phyloP scores from a whole-genome alignment of 345 rosid species.

The Pelargonium nanum region DNA sequence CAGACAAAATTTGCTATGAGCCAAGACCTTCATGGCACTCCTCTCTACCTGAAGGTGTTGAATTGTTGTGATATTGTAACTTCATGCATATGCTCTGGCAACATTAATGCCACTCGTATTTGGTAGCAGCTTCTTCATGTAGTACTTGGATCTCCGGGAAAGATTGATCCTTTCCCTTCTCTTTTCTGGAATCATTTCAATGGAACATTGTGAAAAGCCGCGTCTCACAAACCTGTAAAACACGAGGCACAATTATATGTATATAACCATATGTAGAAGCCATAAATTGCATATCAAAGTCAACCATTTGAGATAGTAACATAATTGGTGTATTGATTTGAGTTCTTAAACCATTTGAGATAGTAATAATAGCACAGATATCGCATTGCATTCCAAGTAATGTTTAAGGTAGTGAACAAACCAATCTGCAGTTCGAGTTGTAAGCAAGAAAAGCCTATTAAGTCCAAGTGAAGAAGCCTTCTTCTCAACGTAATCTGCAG shows the following conservation, averaged over 20 bases:
- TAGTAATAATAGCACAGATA: neutral
- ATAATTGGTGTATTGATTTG: too few relatives aligned
- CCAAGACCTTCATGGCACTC: neutral
- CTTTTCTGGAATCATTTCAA: slow-evolving; percentile 58
- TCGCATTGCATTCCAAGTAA: neutral
- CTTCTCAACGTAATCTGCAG: slow-evolving; percentile 82
- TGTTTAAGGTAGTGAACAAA: slow-evolving; percentile 15
- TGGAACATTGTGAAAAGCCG: slow-evolving; percentile 65
- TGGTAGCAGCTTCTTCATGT: slow-evolving; percentile 68
- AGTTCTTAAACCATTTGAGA: neutral
- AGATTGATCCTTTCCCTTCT: slow-evolving; percentile 68
- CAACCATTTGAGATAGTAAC: neutral
- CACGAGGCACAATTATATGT: neutral
- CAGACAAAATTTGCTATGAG: neutral
- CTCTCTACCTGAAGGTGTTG: too few relatives aligned
- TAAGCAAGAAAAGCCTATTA: slow-evolving; percentile 64
- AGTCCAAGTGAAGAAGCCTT: slow-evolving; percentile 65
- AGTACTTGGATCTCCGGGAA: slow-evolving; percentile 72
- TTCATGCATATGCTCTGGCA: neutral
- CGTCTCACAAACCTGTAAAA: slow-evolving; percentile 63
- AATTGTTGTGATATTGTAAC: too few relatives aligned
- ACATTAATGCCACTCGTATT: slow-evolving; percentile 61
- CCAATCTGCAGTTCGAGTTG: slow-evolving; percentile 94
- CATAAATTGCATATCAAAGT: neutral
- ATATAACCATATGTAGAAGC: neutral